Conservation (phyloP, 2,329 filamentous ascomycete genomes). For the Venturia nashicola region DNA sequence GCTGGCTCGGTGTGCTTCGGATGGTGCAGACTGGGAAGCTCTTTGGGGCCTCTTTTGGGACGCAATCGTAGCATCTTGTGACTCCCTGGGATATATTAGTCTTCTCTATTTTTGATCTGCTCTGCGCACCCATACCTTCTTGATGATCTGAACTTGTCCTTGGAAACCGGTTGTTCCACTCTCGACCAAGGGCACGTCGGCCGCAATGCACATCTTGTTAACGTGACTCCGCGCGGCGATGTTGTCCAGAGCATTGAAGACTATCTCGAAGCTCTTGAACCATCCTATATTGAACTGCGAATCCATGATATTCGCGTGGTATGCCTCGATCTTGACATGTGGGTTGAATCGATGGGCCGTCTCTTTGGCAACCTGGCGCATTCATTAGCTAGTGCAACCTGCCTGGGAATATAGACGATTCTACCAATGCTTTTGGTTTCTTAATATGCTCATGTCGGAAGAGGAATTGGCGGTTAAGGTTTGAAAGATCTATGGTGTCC, state of each 20-base stretch:
- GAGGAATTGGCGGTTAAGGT: slow-evolving; percentile 93
- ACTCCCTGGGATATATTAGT: slow-evolving; percentile 38
- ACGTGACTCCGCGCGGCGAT: slow-evolving; percentile 87
- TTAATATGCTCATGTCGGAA: slow-evolving; percentile 97
- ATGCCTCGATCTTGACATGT: slow-evolving; percentile 69
- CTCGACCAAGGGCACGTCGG: slow-evolving; percentile 82
- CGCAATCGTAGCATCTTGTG: slow-evolving; percentile 95
- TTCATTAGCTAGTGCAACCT: slow-evolving; percentile 7
- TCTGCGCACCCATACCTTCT: slow-evolving; percentile 41
- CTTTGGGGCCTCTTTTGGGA: slow-evolving; percentile 78
- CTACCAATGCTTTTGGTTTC: slow-evolving; percentile 83
- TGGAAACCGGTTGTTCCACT: slow-evolving; percentile 97
- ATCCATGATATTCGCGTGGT: slow-evolving; percentile 95
- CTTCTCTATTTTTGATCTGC: neutral
- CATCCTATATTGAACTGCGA: slow-evolving; percentile 72
- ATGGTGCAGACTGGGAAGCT: slow-evolving; percentile 96
- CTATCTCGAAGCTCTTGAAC: slow-evolving; percentile 71
- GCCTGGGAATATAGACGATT: slow-evolving; percentile 16
- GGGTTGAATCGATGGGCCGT: slow-evolving; percentile 86
- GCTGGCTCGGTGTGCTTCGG: slow-evolving; percentile 86
- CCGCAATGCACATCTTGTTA: slow-evolving; percentile 92
- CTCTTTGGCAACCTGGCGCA: slow-evolving; percentile 70
- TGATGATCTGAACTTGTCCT: slow-evolving; percentile 93
- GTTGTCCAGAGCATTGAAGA: slow-evolving; percentile 97
- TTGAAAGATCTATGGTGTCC: slow-evolving; percentile 95